Conservation (phyloP, 1,284 basidiomycete genomes). For the Cerioporus squamosus region DNA sequence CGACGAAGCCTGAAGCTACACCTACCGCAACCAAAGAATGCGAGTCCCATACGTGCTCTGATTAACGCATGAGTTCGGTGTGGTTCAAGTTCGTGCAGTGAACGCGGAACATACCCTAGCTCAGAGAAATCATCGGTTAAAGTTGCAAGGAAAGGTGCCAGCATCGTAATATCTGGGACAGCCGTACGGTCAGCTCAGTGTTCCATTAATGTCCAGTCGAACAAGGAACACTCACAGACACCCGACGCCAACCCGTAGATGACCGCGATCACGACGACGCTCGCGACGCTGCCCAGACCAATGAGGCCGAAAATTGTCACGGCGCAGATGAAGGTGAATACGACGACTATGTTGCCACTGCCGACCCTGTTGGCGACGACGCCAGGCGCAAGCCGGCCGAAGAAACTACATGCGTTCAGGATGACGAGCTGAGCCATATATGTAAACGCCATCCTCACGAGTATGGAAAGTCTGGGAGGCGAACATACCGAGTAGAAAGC, state of each 20-base stretch:
- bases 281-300: slow-evolving; percentile 21
- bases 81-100: too few relatives aligned
- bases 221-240: slow-evolving; percentile 12
- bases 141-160: slow-evolving; percentile 16
- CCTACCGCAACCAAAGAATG: slow-evolving; percentile 20
- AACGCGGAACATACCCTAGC: slow-evolving; percentile 13
- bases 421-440: slow-evolving; percentile 10
- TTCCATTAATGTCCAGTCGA: background rate
- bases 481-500: slow-evolving; percentile 21
- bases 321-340: slow-evolving; percentile 8
- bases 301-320: slow-evolving; percentile 24
- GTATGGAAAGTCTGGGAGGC: background rate
- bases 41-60: slow-evolving; percentile 23
- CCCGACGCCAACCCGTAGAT: slow-evolving; percentile 29
- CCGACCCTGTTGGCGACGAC: slow-evolving; percentile 21
- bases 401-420: slow-evolving; percentile 15
- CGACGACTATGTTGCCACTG: slow-evolving; percentile 13
- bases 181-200: background rate
- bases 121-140: slow-evolving; percentile 24
- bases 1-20: background rate
- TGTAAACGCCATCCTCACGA: background rate
- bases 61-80: background rate
- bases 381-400: slow-evolving; percentile 15
- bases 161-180: slow-evolving; percentile 18
- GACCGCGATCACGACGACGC: slow-evolving; percentile 24